Evolutionary conservation across 1,284 basidiomycete species (phyloP), one percentile per base, ranked within the genome.

Genomic region (Schizophyllum commune): DNA sequence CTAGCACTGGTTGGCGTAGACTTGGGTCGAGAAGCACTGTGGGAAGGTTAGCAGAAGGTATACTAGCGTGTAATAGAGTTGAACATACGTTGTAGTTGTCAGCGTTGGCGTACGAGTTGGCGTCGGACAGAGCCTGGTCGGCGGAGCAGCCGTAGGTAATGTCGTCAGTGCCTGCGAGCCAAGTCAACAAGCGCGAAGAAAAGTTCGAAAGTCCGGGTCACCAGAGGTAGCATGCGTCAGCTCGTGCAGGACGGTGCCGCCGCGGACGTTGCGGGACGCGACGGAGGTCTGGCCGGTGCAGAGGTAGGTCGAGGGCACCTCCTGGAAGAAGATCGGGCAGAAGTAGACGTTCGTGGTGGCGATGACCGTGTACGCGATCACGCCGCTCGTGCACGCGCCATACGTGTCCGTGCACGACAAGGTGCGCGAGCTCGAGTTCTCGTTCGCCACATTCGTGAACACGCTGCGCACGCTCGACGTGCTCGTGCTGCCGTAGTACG

Each of bases 321-420:
- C 71, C 58, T 72, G 71, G 72, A 75, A 78, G 73, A 78, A 77
- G 61, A 74, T 70, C 65, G 65, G 67, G 70, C 76, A 77, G 69
- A 66, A 75, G 68, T 76, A 76, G 63, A 77, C 74, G 66, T 76
- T 74, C 61, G 73, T 75, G 21, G 75, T 73, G 15, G 74, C 56
- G 53, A 71, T 73, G 60, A 73, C 66, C 21, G 75, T 77, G 68
- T 77, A 76, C 8, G 75, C 74, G 61, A 77, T 74, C 52, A 76
- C 72, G 65, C 74, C 74, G 51, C 67, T 65, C 33, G 57, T 60
- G 68, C 75, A 77, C n/a, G 65, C 73, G 34, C 68, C 65, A 58
- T 66, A 70, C 19, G 64, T 57, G 62, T 77, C 74, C 13, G 64
- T 62, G 62, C 75, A 77, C 15, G 52, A 32, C 52, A 32, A 75